Base-by-base conservation (phyloP, 352 stramenopile species). In the Globisporangium ultimum region DNA sequence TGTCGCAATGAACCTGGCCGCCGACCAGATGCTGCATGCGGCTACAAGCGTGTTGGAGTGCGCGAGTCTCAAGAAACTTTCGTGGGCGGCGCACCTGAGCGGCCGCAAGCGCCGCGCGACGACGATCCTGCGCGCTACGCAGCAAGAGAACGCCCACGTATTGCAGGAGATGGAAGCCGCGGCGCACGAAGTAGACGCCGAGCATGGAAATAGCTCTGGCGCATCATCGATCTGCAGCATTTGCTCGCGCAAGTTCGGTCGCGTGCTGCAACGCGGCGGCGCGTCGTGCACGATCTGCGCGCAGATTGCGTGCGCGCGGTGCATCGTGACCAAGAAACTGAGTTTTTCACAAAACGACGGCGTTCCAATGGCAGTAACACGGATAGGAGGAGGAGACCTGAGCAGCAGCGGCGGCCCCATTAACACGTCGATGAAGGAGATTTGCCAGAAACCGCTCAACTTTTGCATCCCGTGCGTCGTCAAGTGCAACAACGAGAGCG, bases 51-150 rank as follows among this genome's bases (percentile, higher is more conserved):
- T 60, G 41, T 40, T 79, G 63, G 58, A 90, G 70, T 81, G 72
- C 52, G 76, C 78, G 9, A 74, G 81, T 66, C 84, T 90, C 70
- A 88, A 88, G 66, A 90, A 90, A 57, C 61, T 90, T 46, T 68
- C 72, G 45, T 65, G 64, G 22, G 53, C 66, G 11, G 46, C 70
- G 50, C 51, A 76, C 51, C 60, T 70, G 43, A 36, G 60, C 42
- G 56, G 61, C 24, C 62, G 68, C 22, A 48, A 74, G 49, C 60
- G 70, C 17, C 58, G 50, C 24, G 49, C 49, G 18, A 58, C 56
- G n/a, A 59, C 59, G 4, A 22, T 54, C 14, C 21, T 45, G 8
- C 43, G 74, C 12, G 46, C 63, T 4, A 56, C 63, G 52, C 32
- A 49, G 22, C 7, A 48, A 38, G 4, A 47, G 55, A 41, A 48